A percentile compares a stretch with the other conserved stretches of the same genome.
Conservation (phyloP, 2,329 filamentous ascomycete species). For the Bisporella sp. region DNA sequence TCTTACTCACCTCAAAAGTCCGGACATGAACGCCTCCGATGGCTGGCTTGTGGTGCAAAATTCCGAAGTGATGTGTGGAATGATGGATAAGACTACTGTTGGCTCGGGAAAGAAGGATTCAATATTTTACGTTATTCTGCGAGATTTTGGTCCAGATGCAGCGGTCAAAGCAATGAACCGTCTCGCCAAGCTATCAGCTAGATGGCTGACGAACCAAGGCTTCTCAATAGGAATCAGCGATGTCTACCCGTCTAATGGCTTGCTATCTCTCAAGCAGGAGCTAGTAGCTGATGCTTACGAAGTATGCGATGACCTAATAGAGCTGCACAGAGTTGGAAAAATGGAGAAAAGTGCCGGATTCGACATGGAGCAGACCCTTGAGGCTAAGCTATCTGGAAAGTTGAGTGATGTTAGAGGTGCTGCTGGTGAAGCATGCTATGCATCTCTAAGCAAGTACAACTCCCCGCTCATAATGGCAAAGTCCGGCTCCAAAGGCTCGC, state of each 20-base stretch:
- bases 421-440: constrained; percentile 86
- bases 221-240: constrained; percentile 97
- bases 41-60: constrained; percentile 90
- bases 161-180: constrained; percentile 92
- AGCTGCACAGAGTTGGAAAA: constrained; percentile 70
- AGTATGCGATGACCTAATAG: constrained; percentile 77
- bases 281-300: constrained; percentile 74
- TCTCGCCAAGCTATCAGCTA: constrained; percentile 80
- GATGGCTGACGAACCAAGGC: constrained; percentile 81
- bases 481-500: constrained; percentile 92
- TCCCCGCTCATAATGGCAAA: constrained; percentile 94
- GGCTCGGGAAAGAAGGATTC: constrained; percentile 96
- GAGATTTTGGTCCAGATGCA: constrained; percentile 87
- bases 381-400: constrained; percentile 84
- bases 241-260: constrained; percentile 71
- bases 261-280: constrained; percentile 66
- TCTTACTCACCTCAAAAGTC: constrained; percentile 35
- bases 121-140: constrained; percentile 91
- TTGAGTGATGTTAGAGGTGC: constrained; percentile 86
- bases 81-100: constrained; percentile 98
- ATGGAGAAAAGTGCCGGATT: constrained; percentile 83
- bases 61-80: constrained; percentile 93
- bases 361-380: constrained; percentile 85
- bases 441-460: constrained; percentile 84
- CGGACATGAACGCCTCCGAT: constrained; percentile 79